phyloP scores from a whole-genome alignment of 148 eudicot genomes.

The Camellia granthamiana region DNA sequence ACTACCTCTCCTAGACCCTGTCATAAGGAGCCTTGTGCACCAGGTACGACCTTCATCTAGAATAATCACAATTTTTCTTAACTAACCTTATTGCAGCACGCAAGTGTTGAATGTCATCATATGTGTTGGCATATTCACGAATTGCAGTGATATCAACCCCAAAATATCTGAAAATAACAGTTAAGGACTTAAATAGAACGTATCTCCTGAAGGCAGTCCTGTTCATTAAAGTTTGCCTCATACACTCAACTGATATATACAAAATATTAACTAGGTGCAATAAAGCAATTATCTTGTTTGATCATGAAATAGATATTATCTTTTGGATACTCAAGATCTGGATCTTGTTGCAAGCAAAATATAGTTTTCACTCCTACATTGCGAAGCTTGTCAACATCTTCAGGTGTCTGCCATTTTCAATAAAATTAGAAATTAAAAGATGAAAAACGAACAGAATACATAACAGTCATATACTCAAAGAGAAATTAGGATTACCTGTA shows the following conservation, averaged over 20 bases:
- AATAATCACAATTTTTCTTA: background rate
- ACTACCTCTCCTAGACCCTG: too few species aligned
- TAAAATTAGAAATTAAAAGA: slow-evolving; percentile 16
- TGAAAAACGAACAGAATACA: background rate
- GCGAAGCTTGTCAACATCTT: slow-evolving; percentile 92
- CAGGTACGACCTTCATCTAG: background rate
- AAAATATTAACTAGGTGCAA: background rate
- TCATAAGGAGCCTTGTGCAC: too few species aligned
- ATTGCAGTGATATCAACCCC: slow-evolving; percentile 85
- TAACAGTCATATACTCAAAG: slow-evolving; percentile 1
- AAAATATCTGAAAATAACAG: slow-evolving; percentile 62
- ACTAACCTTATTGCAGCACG: slow-evolving; percentile 94
- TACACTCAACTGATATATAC: background rate
- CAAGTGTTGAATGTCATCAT: slow-evolving; percentile 76
- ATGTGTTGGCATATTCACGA: slow-evolving; percentile 59
- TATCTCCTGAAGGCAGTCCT: background rate
- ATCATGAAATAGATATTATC: background rate
- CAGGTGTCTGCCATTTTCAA: slow-evolving; percentile 60
- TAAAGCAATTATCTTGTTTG: background rate
- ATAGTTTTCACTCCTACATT: slow-evolving; percentile 77
- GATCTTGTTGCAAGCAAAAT: slow-evolving; percentile 89
- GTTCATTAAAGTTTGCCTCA: background rate
- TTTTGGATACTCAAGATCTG: slow-evolving; percentile 93
- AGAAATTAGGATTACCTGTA: slow-evolving; percentile 58
- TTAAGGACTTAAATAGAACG: slow-evolving; percentile 37